Base-by-base conservation (phyloP, 1,284 basidiomycete species). In the Mycena sp. region DNA sequence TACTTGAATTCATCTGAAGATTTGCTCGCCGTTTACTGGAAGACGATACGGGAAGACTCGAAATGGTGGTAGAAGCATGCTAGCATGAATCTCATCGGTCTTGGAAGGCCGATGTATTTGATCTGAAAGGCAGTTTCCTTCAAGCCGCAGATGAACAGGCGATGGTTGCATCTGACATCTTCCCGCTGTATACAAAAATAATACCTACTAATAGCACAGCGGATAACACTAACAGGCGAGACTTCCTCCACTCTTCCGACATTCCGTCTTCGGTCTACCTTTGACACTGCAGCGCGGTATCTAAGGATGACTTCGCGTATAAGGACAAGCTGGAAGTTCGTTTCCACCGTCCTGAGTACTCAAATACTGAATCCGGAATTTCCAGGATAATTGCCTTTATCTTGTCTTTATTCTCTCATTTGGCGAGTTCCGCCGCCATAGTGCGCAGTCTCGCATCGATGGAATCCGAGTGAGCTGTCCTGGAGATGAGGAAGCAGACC, bases 331-430 rank as follows among this genome's bases (percentile, higher is more conserved):
- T 46, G 16, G 62, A n/a, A 50, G 62, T 63, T 54, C 6, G 48
- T 46, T 11, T 39, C n/a, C 14, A 8, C 18, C 18, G 46, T 18
- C 22, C 18, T 13, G 8, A 55, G 11, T 4, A 34, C 54, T 55
- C 20, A 6, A 34, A 18, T 44, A 5, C 25, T 11, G 48, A 39
- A 14, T 39, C 34, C 14, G 7, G 5, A 13, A 18, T n/a, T 52
- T 52, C 50, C 50, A 54, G n/a, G 16, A 41, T 38, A 10, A 60
- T 22, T 60, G 57, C 57, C 39, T 60, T 25, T n/a, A n/a, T 60
- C n/a, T 60, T 41, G 22, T 55, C 30, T 55, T 55, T 55, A 55
- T 55, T 55, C 30, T 41, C n/a, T 20, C 22, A 55, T 34, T 34
- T 55, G 14, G 25, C 54, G 14, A 55, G 13, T 30, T 55, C 30